Evolutionary conservation across 495 filamentous ascomycete species (phyloP).

Genomic region (Oleoguttula mirabilis): DNA sequence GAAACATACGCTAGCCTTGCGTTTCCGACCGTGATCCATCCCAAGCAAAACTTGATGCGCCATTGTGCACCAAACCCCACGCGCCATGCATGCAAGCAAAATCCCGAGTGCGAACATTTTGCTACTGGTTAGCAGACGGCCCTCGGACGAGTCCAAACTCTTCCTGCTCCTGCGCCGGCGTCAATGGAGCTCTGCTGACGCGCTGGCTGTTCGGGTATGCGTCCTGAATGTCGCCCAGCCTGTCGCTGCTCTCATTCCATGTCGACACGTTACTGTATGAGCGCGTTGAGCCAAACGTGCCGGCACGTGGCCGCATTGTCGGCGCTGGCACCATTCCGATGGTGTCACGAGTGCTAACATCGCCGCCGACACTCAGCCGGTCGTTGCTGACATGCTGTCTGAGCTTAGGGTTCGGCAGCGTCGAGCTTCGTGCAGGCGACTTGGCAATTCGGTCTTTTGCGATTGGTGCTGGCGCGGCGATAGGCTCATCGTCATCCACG

Average conservation of each 20-base stretch:
- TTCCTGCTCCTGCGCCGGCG: constrained; percentile 16
- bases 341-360: constrained; percentile 17
- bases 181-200: constrained; percentile 5
- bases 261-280: no score
- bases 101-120: not conserved
- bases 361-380: constrained; percentile 9
- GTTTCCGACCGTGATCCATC: not conserved
- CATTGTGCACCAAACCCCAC: not conserved
- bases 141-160: constrained; percentile 7
- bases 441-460: not conserved
- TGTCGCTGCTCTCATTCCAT: constrained; percentile 1
- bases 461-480: constrained; percentile 2
- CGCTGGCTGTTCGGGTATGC: constrained; percentile 2
- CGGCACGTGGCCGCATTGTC: constrained; percentile 7
- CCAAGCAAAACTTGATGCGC: not conserved
- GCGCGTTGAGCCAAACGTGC: constrained; percentile 7
- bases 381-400: constrained; percentile 6
- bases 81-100: not conserved
- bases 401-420: not conserved
- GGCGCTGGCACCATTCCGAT: constrained; percentile 18
- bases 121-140: constrained; percentile 1
- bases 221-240: constrained; percentile 2
- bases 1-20: not conserved
- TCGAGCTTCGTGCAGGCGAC: constrained; percentile 4
- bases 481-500: not conserved